phyloP scores from a whole-genome alignment of 441 rosid genomes.

The Euphorbia celastroides region DNA sequence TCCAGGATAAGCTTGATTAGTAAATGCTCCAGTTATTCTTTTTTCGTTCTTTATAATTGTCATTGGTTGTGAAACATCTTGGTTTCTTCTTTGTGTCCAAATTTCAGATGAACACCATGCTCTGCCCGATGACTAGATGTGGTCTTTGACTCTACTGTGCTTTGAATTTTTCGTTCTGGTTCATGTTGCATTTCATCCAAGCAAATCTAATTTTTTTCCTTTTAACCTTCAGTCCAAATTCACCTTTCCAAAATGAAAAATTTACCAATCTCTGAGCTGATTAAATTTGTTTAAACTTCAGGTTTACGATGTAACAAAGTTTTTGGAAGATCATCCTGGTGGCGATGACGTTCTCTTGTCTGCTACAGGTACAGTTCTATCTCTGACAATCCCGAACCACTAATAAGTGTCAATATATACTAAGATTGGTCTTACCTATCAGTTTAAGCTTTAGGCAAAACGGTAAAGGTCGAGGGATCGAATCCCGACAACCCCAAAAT shows the following conservation, averaged over 20 bases:
- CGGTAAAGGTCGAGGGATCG: no score
- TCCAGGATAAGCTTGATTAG: no score
- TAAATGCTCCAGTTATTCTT: neutral
- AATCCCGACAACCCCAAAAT: no score
- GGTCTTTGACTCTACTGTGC: neutral
- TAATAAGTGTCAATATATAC: neutral
- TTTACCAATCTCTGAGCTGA: neutral
- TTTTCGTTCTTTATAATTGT: neutral
- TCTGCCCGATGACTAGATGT: neutral
- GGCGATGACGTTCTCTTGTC: constrained; percentile 86
- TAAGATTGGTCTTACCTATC: no score
- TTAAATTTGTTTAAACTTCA: constrained; percentile 16
- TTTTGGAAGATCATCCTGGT: constrained; percentile 94
- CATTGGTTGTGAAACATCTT: neutral
- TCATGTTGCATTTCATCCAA: neutral
- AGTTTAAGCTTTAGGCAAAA: no score
- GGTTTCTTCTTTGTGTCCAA: neutral
- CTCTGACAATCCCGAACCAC: no score
- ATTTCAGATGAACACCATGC: neutral
- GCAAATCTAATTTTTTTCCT: neutral
- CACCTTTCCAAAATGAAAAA: neutral
- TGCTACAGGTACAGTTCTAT: constrained; percentile 44
- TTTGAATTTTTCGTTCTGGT: neutral
- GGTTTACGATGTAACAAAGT: constrained; percentile 85
- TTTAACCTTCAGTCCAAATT: neutral